A percentile compares a stretch with the other conserved stretches of the same genome.
Evolutionary conservation across 176 grass and related monocot genomes (phyloP).

Genomic region (Elaeis guineensis): DNA sequence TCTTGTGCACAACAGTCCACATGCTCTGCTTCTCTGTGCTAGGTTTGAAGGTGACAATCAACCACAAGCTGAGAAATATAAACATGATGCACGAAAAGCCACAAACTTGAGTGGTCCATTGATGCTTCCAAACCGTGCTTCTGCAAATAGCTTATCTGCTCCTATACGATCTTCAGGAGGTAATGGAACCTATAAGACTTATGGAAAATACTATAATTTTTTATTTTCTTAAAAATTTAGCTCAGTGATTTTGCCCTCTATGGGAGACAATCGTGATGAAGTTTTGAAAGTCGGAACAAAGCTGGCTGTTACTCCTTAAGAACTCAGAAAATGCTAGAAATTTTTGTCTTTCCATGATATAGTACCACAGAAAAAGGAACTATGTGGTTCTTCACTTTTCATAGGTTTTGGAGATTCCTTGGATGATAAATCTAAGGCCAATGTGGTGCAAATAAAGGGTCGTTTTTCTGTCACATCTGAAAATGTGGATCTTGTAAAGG

Average conservation of each 20-base stretch:
- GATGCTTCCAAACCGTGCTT: conserved; percentile 92
- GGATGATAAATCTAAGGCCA: conserved; percentile 80
- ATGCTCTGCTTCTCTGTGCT: conserved; percentile 1
- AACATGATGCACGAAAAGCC: conserved; percentile 52
- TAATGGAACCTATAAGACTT: conserved; percentile 16
- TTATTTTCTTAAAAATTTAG: too few species aligned
- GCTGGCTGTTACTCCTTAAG: too few species aligned
- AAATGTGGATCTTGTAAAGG: conserved; percentile 97
- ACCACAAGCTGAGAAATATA: conserved; percentile 50
- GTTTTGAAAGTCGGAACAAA: too few species aligned
- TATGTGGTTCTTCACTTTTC: conserved; percentile 21
- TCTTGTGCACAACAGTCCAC: neutral
- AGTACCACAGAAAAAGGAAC: neutral
- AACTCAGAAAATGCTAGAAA: too few species aligned
- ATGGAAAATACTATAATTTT: neutral
- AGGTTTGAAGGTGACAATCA: conserved; percentile 50
- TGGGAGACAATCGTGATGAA: too few species aligned
- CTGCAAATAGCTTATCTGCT: conserved; percentile 97
- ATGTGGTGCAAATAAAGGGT: conserved; percentile 94
- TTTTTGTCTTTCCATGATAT: too few species aligned
- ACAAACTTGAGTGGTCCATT: conserved; percentile 91
- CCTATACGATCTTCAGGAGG: conserved; percentile 92
- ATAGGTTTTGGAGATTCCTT: conserved; percentile 87
- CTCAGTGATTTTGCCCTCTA: too few species aligned
- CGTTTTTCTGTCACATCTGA: conserved; percentile 99